Evolutionary conservation across 768 basidiomycete species (phyloP).

Genomic region (Mycena leptocephala): DNA sequence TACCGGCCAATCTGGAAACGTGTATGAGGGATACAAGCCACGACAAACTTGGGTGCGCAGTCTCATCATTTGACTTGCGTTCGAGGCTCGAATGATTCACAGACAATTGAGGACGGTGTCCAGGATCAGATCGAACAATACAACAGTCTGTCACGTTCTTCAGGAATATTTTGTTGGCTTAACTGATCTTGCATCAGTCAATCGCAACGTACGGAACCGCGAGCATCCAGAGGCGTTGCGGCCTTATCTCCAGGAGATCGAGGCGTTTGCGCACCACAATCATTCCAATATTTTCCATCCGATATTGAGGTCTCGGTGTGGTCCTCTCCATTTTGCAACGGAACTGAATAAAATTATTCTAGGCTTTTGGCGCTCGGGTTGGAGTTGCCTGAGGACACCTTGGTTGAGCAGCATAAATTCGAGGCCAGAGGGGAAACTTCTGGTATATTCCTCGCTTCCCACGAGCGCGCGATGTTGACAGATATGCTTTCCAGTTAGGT

Average conservation of each 20-base stretch:
- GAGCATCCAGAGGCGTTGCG: slow-evolving; percentile 54
- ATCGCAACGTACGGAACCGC: slow-evolving; percentile 50
- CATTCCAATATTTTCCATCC: slow-evolving; percentile 55
- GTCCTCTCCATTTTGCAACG: background rate
- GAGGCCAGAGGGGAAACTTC: slow-evolving; percentile 55
- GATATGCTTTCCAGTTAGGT: slow-evolving; percentile 49
- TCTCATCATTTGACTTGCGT: background rate
- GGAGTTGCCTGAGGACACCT: slow-evolving; percentile 63
- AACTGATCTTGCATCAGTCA: slow-evolving; percentile 42
- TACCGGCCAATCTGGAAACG: slow-evolving; percentile 57
- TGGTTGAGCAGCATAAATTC: slow-evolving; percentile 58
- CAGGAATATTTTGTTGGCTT: no score
- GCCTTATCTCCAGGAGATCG: slow-evolving; percentile 55
- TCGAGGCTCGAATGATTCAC: background rate
- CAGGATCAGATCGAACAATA: slow-evolving; percentile 63
- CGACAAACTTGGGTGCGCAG: slow-evolving; percentile 63
- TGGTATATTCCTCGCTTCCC: background rate
- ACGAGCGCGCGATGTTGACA: no score
- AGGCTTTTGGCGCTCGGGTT: slow-evolving; percentile 56
- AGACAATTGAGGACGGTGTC: slow-evolving; percentile 61
- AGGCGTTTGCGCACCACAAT: slow-evolving; percentile 53
- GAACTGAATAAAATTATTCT: no score
- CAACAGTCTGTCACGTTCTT: slow-evolving; percentile 48
- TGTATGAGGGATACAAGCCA: slow-evolving; percentile 70
- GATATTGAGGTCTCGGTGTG: slow-evolving; percentile 49